A percentile compares a stretch with the other conserved stretches of the same genome.
These are phyloP conservation scores for Claviceps lovelessii DNA, from an alignment of 2,329 filamentous ascomycete genomes.

Conservation along the genomic window DNA sequence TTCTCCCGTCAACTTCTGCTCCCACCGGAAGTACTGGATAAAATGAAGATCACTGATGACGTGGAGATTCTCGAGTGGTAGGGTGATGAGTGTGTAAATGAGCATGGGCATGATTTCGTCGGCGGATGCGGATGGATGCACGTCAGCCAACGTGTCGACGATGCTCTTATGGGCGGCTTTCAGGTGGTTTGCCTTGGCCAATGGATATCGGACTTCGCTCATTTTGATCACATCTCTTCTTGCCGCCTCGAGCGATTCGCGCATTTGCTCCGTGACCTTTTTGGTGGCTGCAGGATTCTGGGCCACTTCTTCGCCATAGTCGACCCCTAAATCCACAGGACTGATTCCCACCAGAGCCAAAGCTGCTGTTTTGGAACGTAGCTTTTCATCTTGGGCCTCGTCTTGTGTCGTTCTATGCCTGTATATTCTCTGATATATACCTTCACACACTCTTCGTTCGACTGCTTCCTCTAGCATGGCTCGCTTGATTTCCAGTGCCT, in stretches of 20 bases:
- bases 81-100: constrained; percentile 89
- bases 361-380: constrained; percentile 86
- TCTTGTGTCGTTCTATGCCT: constrained; percentile 84
- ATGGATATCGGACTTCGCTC: constrained; percentile 73
- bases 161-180: constrained; percentile 87
- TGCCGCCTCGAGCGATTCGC: constrained; percentile 57
- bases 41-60: constrained; percentile 92
- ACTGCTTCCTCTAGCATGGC: constrained; percentile 76
- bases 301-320: constrained; percentile 45
- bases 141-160: constrained; percentile 64
- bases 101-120: constrained; percentile 95
- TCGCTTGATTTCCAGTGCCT: constrained; percentile 63
- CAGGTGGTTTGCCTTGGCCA: constrained; percentile 81
- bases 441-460: constrained; percentile 71
- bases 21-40: constrained; percentile 79
- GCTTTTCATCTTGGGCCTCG: constrained; percentile 84
- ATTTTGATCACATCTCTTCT: constrained; percentile 58
- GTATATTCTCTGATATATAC: constrained; percentile 78
- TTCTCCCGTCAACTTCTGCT: constrained; percentile 78
- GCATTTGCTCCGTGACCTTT: constrained; percentile 53
- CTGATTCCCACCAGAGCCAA: constrained; percentile 85
- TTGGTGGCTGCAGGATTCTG: constrained; percentile 42
- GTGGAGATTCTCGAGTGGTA: constrained; percentile 70
- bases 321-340: constrained; percentile 67
- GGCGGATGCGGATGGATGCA: constrained; percentile 69